Evolutionary conservation across 2,329 filamentous ascomycete species (phyloP).

Genomic region (Colletotrichum sp.): DNA sequence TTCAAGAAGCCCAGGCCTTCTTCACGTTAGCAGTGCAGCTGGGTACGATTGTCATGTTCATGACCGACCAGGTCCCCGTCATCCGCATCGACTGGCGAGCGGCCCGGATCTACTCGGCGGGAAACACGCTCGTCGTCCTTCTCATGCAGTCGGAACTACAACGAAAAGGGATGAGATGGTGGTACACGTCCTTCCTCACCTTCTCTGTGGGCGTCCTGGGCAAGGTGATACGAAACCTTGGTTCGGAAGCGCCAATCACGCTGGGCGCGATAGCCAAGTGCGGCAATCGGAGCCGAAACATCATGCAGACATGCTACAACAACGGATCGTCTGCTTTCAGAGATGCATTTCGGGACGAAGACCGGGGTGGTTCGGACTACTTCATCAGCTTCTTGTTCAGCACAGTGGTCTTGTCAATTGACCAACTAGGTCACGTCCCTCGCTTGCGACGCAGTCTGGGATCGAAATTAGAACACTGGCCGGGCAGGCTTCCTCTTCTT

Average conservation of each 20-base stretch:
- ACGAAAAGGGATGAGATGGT: conserved; percentile 25
- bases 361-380: background rate
- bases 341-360: background rate
- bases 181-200: conserved; percentile 24
- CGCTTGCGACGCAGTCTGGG: background rate
- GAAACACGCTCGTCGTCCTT: conserved; percentile 21
- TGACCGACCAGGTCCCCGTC: background rate
- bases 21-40: conserved; percentile 26
- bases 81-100: conserved; percentile 1
- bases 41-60: conserved; percentile 22
- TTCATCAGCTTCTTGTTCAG: background rate
- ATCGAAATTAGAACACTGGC: background rate
- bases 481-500: background rate
- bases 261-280: conserved; percentile 7
- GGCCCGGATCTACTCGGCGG: conserved; percentile 14
- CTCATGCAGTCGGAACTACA: conserved; percentile 25
- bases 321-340: background rate
- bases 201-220: conserved; percentile 18
- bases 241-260: background rate
- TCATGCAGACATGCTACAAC: background rate
- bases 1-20: conserved; percentile 27
- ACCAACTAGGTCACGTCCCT: background rate
- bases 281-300: background rate
- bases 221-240: background rate
- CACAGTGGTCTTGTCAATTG: background rate